phyloP scores from a whole-genome alignment of 1,284 basidiomycete species.

The Thecaphora thlaspeos region DNA sequence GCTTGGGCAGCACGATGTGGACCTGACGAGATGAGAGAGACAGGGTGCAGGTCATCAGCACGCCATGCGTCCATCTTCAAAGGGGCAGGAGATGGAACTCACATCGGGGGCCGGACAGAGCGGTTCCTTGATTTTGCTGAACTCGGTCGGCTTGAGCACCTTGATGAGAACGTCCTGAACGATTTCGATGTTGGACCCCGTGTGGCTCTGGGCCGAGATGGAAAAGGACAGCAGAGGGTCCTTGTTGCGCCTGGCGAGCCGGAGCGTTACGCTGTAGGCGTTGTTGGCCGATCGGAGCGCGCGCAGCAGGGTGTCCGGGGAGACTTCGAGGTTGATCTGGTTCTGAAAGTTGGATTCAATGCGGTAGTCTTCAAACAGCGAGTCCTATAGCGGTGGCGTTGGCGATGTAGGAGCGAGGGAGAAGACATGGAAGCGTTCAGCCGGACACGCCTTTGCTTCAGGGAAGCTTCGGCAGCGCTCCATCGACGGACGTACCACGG shows the following conservation, averaged over 20 bases:
- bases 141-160: conserved; percentile 53
- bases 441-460: no score
- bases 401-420: no score
- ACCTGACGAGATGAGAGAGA: conserved; percentile 11
- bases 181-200: conserved; percentile 47
- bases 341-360: conserved; percentile 58
- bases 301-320: conserved; percentile 51
- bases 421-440: no score
- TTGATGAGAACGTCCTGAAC: conserved; percentile 55
- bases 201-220: conserved; percentile 43
- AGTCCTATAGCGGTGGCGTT: conserved; percentile 12
- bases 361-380: conserved; percentile 44
- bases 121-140: conserved; percentile 52
- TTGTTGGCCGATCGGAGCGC: conserved; percentile 50
- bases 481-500: neutral
- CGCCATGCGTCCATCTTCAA: no score
- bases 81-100: neutral
- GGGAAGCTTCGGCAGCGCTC: no score
- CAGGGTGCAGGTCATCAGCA: no score
- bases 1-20: conserved; percentile 50
- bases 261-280: conserved; percentile 44
- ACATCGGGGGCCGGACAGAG: conserved; percentile 55
- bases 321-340: conserved; percentile 57
- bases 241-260: conserved; percentile 53
- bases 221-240: conserved; percentile 52